Evolutionary conservation across 192 early-diverging fungal genomes (phyloP).

Genomic region (Coemansia sp.): DNA sequence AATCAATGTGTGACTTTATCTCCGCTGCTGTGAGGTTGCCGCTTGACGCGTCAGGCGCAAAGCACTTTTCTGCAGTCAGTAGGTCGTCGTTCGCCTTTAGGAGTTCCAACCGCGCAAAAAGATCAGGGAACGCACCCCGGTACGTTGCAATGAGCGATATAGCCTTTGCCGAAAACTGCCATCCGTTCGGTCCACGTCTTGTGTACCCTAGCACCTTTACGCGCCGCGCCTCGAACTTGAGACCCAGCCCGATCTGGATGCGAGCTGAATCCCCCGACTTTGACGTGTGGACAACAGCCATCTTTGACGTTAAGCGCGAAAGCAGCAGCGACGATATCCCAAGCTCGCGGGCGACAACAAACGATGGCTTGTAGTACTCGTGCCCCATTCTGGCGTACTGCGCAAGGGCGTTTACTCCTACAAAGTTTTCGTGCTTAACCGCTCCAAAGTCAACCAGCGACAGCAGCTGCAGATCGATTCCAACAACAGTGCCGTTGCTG

Average conservation of each 20-base stretch:
- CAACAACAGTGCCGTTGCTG: conserved; percentile 11
- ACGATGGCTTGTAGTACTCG: conserved; percentile 64
- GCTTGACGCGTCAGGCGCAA: conserved; percentile 10
- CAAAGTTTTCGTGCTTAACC: conserved; percentile 31
- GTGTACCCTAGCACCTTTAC: conserved; percentile 90
- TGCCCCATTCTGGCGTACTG: conserved; percentile 11
- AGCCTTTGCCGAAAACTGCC: conserved; percentile 86
- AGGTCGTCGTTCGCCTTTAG: conserved; percentile 6
- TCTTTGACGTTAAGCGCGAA: conserved; percentile 82
- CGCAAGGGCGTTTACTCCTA: conserved; percentile 33
- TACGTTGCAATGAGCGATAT: conserved; percentile 73
- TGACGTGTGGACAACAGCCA: conserved; percentile 59
- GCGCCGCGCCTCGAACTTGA: conserved; percentile 88
- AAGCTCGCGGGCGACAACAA: conserved; percentile 66
- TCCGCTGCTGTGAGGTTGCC: conserved; percentile 16
- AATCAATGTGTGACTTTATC: conserved; percentile 22
- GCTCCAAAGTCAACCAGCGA: conserved; percentile 15
- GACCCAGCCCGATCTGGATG: conserved; percentile 79
- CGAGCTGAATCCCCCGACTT: conserved; percentile 57
- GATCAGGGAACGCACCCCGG: conserved; percentile 62
- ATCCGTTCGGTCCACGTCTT: conserved; percentile 69
- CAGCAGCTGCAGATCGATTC: conserved; percentile 38
- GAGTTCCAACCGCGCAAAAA: conserved; percentile 52
- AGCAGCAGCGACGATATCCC: conserved; percentile 66
- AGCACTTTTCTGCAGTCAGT: conserved; percentile 26